phyloP scores from a whole-genome alignment of 1,139 yeast genomes.

The Blastobotrys capitulatus region DNA sequence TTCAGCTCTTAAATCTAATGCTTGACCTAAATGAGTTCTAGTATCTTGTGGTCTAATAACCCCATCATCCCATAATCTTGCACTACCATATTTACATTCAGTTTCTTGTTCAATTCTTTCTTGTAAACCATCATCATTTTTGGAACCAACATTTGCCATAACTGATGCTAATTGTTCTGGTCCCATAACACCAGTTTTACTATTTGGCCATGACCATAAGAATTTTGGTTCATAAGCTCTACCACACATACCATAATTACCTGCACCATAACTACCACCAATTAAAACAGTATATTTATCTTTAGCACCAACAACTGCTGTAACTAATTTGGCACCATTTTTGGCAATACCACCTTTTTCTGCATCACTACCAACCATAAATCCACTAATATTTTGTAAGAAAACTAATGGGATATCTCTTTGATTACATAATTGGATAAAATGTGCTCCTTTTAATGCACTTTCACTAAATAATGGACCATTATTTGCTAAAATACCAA shows the following conservation, averaged over 20 bases:
- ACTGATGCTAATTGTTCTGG: conserved; percentile 35
- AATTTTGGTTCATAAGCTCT: conserved; percentile 34
- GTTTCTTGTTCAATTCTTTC: conserved; percentile 31
- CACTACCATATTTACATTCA: conserved; percentile 31
- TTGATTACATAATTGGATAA: conserved; percentile 34
- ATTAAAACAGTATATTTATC: conserved; percentile 33
- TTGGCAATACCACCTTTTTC: conserved; percentile 36
- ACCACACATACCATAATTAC: conserved; percentile 37
- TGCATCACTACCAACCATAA: conserved; percentile 36
- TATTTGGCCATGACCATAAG: conserved; percentile 35
- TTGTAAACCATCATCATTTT: conserved; percentile 23
- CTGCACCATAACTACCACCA: conserved; percentile 36
- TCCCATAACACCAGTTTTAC: conserved; percentile 36
- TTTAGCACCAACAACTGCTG: conserved; percentile 34
- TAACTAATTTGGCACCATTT: conserved; percentile 35
- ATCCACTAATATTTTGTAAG: conserved; percentile 34
- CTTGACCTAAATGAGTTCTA: conserved; percentile 31
- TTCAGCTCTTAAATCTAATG: conserved; percentile 27
- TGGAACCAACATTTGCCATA: conserved; percentile 31
- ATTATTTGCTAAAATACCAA: conserved; percentile 35
- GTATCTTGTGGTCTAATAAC: conserved; percentile 33
- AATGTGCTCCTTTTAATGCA: conserved; percentile 34
- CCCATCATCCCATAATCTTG: conserved; percentile 35
- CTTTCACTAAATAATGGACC: conserved; percentile 35
- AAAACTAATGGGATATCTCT: conserved; percentile 33